phyloP scores from a whole-genome alignment of 257 asterid genomes.

The Fraxinus pennsylvanica region DNA sequence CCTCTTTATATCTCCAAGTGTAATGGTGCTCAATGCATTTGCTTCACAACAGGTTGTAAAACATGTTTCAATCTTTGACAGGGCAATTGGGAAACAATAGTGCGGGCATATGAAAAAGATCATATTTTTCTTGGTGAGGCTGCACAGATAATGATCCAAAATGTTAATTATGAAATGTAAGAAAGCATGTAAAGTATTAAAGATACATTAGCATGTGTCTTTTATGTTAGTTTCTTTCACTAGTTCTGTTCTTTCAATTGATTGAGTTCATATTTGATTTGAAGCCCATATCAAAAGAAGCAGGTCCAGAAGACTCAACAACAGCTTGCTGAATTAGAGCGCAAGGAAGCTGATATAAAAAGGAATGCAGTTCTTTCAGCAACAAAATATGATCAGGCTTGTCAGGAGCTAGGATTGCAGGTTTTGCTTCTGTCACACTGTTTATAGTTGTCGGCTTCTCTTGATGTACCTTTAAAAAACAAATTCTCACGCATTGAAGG shows the following conservation, averaged over 20 bases:
- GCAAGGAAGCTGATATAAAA: slow-evolving; percentile 88
- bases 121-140: slow-evolving; percentile 89
- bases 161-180: slow-evolving; percentile 92
- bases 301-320: slow-evolving; percentile 92
- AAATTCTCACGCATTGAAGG: neutral
- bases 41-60: slow-evolving; percentile 15
- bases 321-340: slow-evolving; percentile 83
- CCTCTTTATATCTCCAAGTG: slow-evolving; percentile 18
- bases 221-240: neutral
- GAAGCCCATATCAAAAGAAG: slow-evolving; percentile 88
- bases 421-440: slow-evolving; percentile 36
- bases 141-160: slow-evolving; percentile 90
- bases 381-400: slow-evolving; percentile 84
- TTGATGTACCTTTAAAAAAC: neutral
- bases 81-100: slow-evolving; percentile 96
- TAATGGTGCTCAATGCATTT: slow-evolving; percentile 8
- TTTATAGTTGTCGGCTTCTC: neutral
- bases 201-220: neutral
- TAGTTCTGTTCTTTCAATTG: slow-evolving; percentile 7
- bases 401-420: slow-evolving; percentile 97
- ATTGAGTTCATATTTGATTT: slow-evolving; percentile 16
- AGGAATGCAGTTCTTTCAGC: slow-evolving; percentile 93
- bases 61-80: slow-evolving; percentile 34
- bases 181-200: slow-evolving; percentile 21
- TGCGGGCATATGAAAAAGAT: slow-evolving; percentile 86